A percentile compares a stretch with the other conserved stretches of the same genome.
phyloP scores from a whole-genome alignment of 176 grass and related monocot species.

The Cenchrus purpureus region DNA sequence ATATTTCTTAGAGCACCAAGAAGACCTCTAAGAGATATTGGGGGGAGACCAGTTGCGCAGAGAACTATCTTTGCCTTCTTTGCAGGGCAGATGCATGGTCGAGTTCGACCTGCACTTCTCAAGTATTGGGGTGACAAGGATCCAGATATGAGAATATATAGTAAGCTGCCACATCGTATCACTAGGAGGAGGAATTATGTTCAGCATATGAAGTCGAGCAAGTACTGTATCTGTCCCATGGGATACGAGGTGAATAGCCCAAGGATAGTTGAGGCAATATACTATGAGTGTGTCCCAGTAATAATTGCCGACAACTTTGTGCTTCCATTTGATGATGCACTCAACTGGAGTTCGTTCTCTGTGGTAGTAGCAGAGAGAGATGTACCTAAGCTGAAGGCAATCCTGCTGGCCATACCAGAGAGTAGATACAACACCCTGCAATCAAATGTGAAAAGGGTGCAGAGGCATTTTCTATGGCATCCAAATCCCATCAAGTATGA shows the following conservation, averaged over 20 bases:
- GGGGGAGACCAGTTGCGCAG: conserved; percentile 59
- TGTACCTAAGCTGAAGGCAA: conserved; percentile 72
- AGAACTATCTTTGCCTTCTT: conserved; percentile 85
- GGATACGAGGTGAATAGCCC: conserved; percentile 97
- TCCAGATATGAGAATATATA: conserved; percentile 70
- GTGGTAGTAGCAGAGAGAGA: conserved; percentile 74
- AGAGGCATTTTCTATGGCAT: conserved; percentile 92
- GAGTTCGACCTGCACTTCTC: conserved; percentile 79
- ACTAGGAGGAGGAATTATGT: conserved; percentile 66
- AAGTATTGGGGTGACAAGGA: conserved; percentile 69
- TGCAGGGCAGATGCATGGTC: conserved; percentile 92
- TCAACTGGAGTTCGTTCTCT: conserved; percentile 73
- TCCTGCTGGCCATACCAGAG: conserved; percentile 53
- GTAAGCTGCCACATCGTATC: conserved; percentile 52
- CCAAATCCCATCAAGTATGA: conserved; percentile 69
- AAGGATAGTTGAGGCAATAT: conserved; percentile 86
- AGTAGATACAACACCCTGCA: conserved; percentile 58
- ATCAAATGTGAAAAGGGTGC: conserved; percentile 76
- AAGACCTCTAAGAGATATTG: conserved; percentile 67
- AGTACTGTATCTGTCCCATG: conserved; percentile 87
- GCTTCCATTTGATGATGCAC: conserved; percentile 71
- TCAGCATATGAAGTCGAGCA: conserved; percentile 92
- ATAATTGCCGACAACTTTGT: conserved; percentile 90
- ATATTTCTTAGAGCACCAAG: conserved; percentile 75
- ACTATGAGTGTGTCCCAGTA: conserved; percentile 87